Evolutionary conservation across 306 rosid genomes (phyloP).

Genomic region (cucumber (Cucumis sativus)): Cucumber_9930_V3 NC_026658.2:24544001-24544500

Average conservation of each 20-base stretch:
- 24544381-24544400: background rate
- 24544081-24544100: background rate
- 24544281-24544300: background rate
- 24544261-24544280: background rate
- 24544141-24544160: background rate
- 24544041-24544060: background rate
- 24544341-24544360: background rate
- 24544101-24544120: background rate
- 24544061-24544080: background rate
- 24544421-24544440: background rate
- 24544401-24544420: background rate
- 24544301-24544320: background rate
- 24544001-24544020: background rate
- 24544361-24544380: background rate
- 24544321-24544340: background rate
- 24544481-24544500: background rate
- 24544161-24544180: slow-evolving; percentile 1
- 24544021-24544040: background rate
- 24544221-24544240: background rate
- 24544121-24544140: background rate
- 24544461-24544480: background rate
- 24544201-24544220: background rate
- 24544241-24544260: background rate
- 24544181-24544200: background rate
- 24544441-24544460: background rate